Percentiles rank a stretch among this genome's conserved stretches.
These are phyloP conservation scores for Emergomyces pasteurianus DNA, from an alignment of 2,329 filamentous ascomycete species.

Conservation along the genomic window DNA sequence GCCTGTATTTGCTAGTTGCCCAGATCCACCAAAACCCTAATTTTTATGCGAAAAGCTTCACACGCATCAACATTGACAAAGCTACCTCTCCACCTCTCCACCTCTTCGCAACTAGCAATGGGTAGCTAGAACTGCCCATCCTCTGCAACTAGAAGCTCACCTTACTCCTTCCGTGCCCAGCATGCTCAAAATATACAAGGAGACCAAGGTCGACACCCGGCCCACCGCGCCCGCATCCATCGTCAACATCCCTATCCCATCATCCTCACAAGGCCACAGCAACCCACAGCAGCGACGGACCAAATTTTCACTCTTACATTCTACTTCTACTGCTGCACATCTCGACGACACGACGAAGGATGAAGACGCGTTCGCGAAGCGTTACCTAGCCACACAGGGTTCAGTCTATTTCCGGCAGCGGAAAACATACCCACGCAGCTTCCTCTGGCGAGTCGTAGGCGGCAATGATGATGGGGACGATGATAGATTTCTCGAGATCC, in stretches of 20 bases:
- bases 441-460: constrained; percentile 83
- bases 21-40: neutral
- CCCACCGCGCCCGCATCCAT: constrained; percentile 56
- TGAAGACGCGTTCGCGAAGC: constrained; percentile 53
- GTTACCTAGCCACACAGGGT: constrained; percentile 62
- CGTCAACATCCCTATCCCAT: constrained; percentile 52
- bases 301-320: constrained; percentile 36
- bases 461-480: constrained; percentile 36
- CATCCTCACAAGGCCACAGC: constrained; percentile 30
- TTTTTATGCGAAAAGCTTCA: neutral
- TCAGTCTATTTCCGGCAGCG: constrained; percentile 75
- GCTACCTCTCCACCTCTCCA: constrained; percentile 5
- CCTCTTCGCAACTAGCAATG: neutral
- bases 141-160: constrained; percentile 7
- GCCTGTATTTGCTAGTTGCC: neutral
- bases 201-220: constrained; percentile 75
- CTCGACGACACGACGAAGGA: constrained; percentile 45
- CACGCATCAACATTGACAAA: neutral
- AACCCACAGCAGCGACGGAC: constrained; percentile 33
- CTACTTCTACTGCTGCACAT: constrained; percentile 29
- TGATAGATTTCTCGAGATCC: constrained; percentile 62
- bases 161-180: constrained; percentile 15
- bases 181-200: constrained; percentile 70
- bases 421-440: constrained; percentile 65
- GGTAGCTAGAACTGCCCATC: neutral